phyloP scores from a whole-genome alignment of 2,329 filamentous ascomycete species.

The Aspergillus felis region DNA sequence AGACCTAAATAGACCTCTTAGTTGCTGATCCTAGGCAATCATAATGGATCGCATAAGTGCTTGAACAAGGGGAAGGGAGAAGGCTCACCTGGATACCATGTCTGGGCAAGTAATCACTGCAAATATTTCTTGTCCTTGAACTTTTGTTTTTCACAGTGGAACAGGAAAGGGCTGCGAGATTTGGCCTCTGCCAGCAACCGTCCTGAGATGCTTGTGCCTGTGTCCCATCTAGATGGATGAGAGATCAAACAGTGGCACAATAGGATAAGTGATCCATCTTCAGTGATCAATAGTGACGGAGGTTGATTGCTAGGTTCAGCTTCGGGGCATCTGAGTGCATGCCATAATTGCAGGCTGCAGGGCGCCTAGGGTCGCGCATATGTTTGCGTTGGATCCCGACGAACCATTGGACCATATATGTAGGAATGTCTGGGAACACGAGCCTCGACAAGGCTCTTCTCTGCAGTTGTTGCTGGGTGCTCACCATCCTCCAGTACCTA shows the following conservation, averaged over 20 bases:
- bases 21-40: not conserved
- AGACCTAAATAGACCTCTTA: not conserved
- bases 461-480: not conserved
- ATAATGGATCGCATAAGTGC: not conserved
- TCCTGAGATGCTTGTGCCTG: not conserved
- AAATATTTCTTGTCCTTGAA: not conserved
- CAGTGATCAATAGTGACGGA: not conserved
- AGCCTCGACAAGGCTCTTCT: not conserved
- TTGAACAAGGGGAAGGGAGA: not conserved
- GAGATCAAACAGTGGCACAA: not conserved
- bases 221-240: not conserved
- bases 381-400: not conserved
- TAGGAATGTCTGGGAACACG: not conserved
- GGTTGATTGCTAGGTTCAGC: not conserved
- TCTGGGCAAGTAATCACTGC: not conserved
- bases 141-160: not conserved
- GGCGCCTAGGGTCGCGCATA: not conserved
- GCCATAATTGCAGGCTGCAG: not conserved
- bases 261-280: no score
- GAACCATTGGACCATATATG: not conserved
- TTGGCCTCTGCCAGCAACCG: not conserved
- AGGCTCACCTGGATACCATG: not conserved
- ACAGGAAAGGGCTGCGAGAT: not conserved
- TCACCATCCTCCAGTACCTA: not conserved
- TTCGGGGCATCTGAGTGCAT: not conserved